Percentiles rank a stretch among this genome's conserved stretches.
phyloP scores from a whole-genome alignment of 495 filamentous ascomycete species.

The Stereocaulon alpinum region DNA sequence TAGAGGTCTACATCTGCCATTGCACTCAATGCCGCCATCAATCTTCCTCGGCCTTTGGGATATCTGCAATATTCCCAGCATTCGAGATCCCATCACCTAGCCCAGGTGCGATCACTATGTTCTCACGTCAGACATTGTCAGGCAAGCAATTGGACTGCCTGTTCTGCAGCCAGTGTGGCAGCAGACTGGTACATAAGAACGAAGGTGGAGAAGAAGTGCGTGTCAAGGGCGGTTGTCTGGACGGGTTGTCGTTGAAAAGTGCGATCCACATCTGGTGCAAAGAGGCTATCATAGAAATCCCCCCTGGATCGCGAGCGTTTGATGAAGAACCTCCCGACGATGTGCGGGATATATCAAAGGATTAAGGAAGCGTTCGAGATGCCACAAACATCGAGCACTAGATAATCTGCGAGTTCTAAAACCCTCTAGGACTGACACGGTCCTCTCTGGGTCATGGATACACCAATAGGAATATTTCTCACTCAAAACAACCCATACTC shows the following conservation, averaged over 20 bases:
- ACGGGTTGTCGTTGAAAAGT: slow-evolving; percentile 43
- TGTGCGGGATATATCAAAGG: neutral
- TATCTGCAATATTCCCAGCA: slow-evolving; percentile 54
- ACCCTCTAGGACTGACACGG: too few species aligned
- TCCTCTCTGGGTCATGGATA: too few species aligned
- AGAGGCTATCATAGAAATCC: slow-evolving; percentile 52
- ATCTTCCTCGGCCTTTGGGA: slow-evolving; percentile 56
- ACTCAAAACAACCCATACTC: too few species aligned
- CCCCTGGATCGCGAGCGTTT: slow-evolving; percentile 40
- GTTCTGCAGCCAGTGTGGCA: slow-evolving; percentile 52
- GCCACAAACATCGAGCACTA: too few species aligned
- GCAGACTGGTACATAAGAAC: slow-evolving; percentile 45
- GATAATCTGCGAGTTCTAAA: too few species aligned
- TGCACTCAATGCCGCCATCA: slow-evolving; percentile 57
- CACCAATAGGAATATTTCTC: too few species aligned
- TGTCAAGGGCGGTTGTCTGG: slow-evolving; percentile 54
- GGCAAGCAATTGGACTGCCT: slow-evolving; percentile 42
- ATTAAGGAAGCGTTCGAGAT: too few species aligned
- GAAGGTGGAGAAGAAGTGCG: slow-evolving; percentile 42
- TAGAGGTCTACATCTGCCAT: slow-evolving; percentile 58
- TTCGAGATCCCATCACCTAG: slow-evolving; percentile 38
- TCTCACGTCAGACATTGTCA: slow-evolving; percentile 34
- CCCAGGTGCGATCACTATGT: slow-evolving; percentile 34
- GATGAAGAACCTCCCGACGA: neutral
- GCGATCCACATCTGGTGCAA: slow-evolving; percentile 55